Conservation (phyloP, 2,329 filamentous ascomycete species). For the Fonsecaea pedrosoi region DNA sequence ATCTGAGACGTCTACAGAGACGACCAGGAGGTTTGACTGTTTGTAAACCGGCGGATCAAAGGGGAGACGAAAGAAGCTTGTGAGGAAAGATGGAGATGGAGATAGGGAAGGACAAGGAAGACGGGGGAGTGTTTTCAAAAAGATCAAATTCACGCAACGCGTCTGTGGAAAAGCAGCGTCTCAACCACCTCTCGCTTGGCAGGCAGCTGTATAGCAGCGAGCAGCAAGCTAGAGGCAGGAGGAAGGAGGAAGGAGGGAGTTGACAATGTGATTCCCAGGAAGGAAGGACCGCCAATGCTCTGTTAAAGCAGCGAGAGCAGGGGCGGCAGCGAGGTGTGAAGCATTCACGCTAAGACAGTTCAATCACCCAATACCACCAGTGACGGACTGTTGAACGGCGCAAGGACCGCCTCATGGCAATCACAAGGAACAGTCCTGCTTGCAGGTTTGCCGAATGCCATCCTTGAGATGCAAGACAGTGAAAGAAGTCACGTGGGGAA, state of each 20-base stretch:
- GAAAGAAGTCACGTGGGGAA: not conserved
- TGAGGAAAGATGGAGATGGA: not conserved
- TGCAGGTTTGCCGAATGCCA: not conserved
- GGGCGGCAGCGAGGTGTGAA: slow-evolving; percentile 5
- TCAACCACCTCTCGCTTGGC: not conserved
- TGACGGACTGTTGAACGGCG: not conserved
- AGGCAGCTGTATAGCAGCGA: not conserved
- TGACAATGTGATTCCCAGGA: not conserved
- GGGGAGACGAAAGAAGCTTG: not conserved
- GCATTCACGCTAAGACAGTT: not conserved
- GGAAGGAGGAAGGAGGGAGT: not conserved
- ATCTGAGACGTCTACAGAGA: not conserved
- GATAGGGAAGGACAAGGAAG: not conserved
- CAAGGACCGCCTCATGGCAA: not conserved
- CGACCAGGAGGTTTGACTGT: not conserved
- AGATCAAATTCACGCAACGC: not conserved
- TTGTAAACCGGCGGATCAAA: not conserved
- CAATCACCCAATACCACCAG: not conserved
- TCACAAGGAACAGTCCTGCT: not conserved
- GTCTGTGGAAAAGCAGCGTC: not conserved
- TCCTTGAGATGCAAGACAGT: not conserved
- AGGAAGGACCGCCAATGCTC: not conserved
- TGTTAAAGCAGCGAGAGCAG: not conserved
- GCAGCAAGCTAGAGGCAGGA: not conserved
- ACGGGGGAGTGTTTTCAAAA: not conserved